Percentiles rank a stretch among this genome's conserved stretches.
phyloP scores from a whole-genome alignment of 106 monocot genomes.

The Apostasia ramifera region DNA sequence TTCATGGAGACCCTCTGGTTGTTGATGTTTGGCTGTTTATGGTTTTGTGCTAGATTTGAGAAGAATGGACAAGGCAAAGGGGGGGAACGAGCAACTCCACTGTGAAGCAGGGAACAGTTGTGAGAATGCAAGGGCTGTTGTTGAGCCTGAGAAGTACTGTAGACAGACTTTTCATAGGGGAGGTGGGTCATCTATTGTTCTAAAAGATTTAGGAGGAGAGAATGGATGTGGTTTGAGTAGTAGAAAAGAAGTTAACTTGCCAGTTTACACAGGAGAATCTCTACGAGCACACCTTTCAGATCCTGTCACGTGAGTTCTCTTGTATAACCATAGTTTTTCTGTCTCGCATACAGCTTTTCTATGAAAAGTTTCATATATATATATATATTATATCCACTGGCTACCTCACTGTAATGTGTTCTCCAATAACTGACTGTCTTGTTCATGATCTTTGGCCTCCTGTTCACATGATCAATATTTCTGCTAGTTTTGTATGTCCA shows the following conservation, averaged over 20 bases:
- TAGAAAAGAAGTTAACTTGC: conserved; percentile 18
- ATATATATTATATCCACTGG: too few species aligned
- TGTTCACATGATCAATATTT: too few species aligned
- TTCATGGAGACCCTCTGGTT: neutral
- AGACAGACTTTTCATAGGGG: conserved; percentile 17
- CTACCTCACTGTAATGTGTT: too few species aligned
- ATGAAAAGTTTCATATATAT: too few species aligned
- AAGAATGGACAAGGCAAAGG: conserved; percentile 17
- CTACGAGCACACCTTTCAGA: conserved; percentile 62
- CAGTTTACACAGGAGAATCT: conserved; percentile 33
- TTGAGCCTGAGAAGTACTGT: conserved; percentile 28
- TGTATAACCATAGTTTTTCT: too few species aligned
- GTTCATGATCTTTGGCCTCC: too few species aligned
- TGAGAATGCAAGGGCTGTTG: conserved; percentile 26
- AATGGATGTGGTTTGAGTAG: conserved; percentile 37
- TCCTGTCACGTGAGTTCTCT: conserved; percentile 65
- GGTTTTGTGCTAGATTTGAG: conserved; percentile 21
- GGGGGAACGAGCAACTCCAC: conserved; percentile 16
- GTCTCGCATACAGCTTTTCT: too few species aligned
- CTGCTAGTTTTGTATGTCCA: too few species aligned
- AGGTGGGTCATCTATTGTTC: conserved; percentile 16
- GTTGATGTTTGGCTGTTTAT: neutral
- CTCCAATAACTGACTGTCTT: too few species aligned
- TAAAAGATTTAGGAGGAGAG: conserved; percentile 34
- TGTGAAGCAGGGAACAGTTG: conserved; percentile 12